Evolutionary conservation across 2,329 filamentous ascomycete genomes (phyloP), one percentile per base, ranked within the genome.

Genomic region (Metarhizium guizhouense): DNA sequence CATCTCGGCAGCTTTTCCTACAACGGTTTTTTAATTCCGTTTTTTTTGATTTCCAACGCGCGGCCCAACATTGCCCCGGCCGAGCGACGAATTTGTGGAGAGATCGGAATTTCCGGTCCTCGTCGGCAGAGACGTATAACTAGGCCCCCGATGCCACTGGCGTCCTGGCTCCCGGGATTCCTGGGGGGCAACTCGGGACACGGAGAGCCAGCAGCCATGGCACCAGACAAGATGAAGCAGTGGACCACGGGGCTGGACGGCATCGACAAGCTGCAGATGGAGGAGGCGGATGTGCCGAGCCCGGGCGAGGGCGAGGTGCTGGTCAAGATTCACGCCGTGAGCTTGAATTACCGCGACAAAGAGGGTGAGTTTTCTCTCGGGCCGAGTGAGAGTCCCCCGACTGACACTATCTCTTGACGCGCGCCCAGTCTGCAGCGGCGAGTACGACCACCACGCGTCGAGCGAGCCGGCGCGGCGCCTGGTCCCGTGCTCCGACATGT

Each of bases 401-500:
- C n/a, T n/a, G n/a, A n/a, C n/a, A n/a, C n/a, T n/a, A n/a, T 32
- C 30, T 32, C 8, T 52, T 57, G 20, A 52, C 43, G 29, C 34
- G 6, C 5, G 14, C 3, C 1, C 57, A 85, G 85, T 88, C 20
- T 76, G 75, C 63, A 84, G 79, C 72, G 86, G 86, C 34, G 73
- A 82, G 13, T 89, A 88, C 72, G 82, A 75, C 64, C 84, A 88
- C 68, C 83, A 88, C 71, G 76, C 78, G 61, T 75, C 76, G 4
- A 70, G 82, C 49, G 58, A 67, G 14, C 60, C 67, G 42, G 59
- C 67, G 53, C 54, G 69, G 54, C 57, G 74, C 55, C 62, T 88
- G 13, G 81, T 88, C 1, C 84, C 85, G 1, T 85, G 82, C 68
- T 86, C 84, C 25, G 86, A 90, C 68, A 87, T 86, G 76, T 86